These are phyloP conservation scores for Lagenidium sp. DNA, from an alignment of 352 stramenopile genomes.

Conservation along the genomic window DNA sequence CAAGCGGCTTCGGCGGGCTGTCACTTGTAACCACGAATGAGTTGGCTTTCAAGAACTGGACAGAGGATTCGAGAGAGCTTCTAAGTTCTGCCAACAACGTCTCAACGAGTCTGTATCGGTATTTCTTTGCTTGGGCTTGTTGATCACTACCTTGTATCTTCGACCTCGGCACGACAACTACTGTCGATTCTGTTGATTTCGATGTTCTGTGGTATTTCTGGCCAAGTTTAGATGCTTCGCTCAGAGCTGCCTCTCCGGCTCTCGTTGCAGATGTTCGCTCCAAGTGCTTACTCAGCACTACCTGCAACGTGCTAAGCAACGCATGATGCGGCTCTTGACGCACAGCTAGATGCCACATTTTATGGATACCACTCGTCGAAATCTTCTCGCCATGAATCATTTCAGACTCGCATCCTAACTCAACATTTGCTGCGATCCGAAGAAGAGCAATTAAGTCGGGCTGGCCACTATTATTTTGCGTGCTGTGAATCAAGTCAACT, in stretches of 20 bases:
- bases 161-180: no score
- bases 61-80: slow-evolving; percentile 34
- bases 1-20: slow-evolving; percentile 48
- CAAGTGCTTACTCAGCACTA: slow-evolving; percentile 48
- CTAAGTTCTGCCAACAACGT: slow-evolving; percentile 44
- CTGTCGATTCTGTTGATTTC: no score
- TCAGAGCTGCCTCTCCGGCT: not conserved
- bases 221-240: no score
- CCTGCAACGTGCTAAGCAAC: slow-evolving; percentile 33
- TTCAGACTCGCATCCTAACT: slow-evolving; percentile 43
- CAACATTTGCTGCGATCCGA: slow-evolving; percentile 33
- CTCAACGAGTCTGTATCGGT: slow-evolving; percentile 59
- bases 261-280: slow-evolving; percentile 13
- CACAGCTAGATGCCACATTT: no score
- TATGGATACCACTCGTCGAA: no score
- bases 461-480: no score
- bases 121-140: slow-evolving; percentile 18
- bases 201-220: no score
- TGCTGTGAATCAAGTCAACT: no score
- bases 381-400: slow-evolving; percentile 18
- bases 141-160: not conserved
- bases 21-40: slow-evolving; percentile 63
- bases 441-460: no score
- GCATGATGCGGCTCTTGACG: no score
- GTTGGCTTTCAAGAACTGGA: slow-evolving; percentile 29